phyloP scores from a whole-genome alignment of 331 rosid species.

The Rosa hybrid region DNA sequence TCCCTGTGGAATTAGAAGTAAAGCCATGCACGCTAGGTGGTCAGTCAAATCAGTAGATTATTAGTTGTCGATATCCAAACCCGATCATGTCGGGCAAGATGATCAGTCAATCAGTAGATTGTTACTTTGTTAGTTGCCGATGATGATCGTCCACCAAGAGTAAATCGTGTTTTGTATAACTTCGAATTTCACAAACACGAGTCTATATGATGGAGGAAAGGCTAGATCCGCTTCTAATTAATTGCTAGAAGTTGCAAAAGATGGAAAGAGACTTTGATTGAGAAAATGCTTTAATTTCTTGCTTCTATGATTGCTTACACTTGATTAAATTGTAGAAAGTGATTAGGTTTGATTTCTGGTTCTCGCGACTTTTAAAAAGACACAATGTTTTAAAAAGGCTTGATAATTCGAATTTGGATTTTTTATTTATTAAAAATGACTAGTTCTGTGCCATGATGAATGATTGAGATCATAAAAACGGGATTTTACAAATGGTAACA shows the following conservation, averaged over 20 bases:
- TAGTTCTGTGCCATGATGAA: too few species aligned
- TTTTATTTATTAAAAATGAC: too few species aligned
- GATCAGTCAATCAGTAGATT: neutral
- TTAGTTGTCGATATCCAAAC: neutral
- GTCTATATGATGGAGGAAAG: slow-evolving; percentile 70
- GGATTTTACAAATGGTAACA: too few species aligned
- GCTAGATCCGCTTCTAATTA: slow-evolving; percentile 49
- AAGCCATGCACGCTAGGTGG: neutral
- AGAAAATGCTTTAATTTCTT: slow-evolving; percentile 56
- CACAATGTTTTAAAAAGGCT: too few species aligned
- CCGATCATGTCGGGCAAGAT: neutral
- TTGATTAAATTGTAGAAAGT: too few species aligned
- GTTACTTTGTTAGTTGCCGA: neutral
- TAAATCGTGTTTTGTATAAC: neutral
- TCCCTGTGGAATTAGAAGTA: neutral
- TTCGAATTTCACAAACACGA: slow-evolving; percentile 49
- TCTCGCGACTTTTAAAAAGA: too few species aligned
- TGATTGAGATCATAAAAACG: too few species aligned
- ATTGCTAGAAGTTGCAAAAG: slow-evolving; percentile 48
- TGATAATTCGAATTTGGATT: too few species aligned
- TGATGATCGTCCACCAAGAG: neutral
- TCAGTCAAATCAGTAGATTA: neutral
- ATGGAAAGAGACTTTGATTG: slow-evolving; percentile 67
- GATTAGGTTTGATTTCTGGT: too few species aligned
- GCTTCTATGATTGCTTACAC: slow-evolving; percentile 50